Percentiles rank a stretch among this genome's conserved stretches.
Conservation (phyloP, 2,329 filamentous ascomycete species). For the Trichophyton schoenleinii region DNA sequence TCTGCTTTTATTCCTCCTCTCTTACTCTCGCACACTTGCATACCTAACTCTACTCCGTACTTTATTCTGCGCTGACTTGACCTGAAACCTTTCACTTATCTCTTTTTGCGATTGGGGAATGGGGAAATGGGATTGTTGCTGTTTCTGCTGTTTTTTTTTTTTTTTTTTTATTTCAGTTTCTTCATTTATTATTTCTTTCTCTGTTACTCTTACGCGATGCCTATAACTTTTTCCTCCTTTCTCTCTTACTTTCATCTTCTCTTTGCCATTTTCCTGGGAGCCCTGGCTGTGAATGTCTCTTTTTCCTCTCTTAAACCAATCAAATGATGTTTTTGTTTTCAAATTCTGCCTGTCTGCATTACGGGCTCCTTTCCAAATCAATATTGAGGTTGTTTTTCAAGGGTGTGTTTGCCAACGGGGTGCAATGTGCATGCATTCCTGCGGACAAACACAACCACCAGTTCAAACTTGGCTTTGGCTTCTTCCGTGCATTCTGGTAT, state of each 20-base stretch:
- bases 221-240: not conserved
- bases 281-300: not conserved
- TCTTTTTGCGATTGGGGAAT: slow-evolving; percentile 5
- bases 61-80: not conserved
- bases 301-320: not conserved
- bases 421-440: not conserved
- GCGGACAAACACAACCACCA: not conserved
- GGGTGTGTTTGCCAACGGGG: not conserved
- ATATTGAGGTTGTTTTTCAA: not conserved
- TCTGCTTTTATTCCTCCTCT: not conserved
- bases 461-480: not conserved
- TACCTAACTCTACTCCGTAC: not conserved
- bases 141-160: not conserved
- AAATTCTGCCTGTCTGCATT: slow-evolving; percentile 10
- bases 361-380: not conserved
- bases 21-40: not conserved
- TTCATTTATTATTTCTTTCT: not conserved
- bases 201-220: not conserved
- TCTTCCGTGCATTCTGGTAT: not conserved
- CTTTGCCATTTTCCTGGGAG: slow-evolving; percentile 2
- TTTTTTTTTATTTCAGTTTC: not conserved
- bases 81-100: slow-evolving; percentile 1
- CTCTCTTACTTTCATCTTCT: slow-evolving; percentile 1
- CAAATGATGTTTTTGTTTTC: slow-evolving; percentile 12
- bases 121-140: slow-evolving; percentile 4